Base-by-base conservation (phyloP, 2,329 filamentous ascomycete genomes). In the Nemania bipapillata region DNA sequence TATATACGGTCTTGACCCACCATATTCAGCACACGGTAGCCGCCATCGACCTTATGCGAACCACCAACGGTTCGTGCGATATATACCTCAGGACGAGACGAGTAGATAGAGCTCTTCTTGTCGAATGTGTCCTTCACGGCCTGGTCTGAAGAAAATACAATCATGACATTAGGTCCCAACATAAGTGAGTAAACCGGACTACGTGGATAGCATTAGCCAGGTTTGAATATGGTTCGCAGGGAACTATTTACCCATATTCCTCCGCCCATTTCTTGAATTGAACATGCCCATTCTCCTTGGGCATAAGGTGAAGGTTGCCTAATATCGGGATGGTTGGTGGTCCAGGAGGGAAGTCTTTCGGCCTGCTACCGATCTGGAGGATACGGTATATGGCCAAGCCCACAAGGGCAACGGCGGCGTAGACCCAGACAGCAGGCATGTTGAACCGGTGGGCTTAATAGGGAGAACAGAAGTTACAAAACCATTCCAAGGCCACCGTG, bases 211-310 rank as follows among this genome's bases (percentile, higher is more conserved):
- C 3, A 50, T 73, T 63, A 69, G 63, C 40, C 15, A 52, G 32
- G 58, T 63, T 56, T 28, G 37, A 55, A 24, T 45, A 58, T 35
- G 12, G 11, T 24, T 17, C 15, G 24, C 17, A 28, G 50, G 6
- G 32, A 1, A 2, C 8, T 30, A 50, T 63, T 66, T 72, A 73
- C 72, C 72, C 72, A 22, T 73, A 73, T 72, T 73, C 72, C 11
- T 73, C 65, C 2, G 72, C 72, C 72, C 72, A 73, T 60, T 73
- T 72, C 55, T 73, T 72, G 55, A 73, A 73, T 52, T 73, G 72
- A 22, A 72, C 64, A 49, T 73, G 72, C 1, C 65, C 68, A 58
- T 73, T 69, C 35, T 72, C 70, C 20, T 65, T 66, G 40, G 72
- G 72, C 68, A 73, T 73, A 24, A 69, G 59, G 53, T 73, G 72